A percentile compares a stretch with the other conserved stretches of the same genome.
Evolutionary conservation across 768 basidiomycete genomes (phyloP).

Genomic region (Melanogaster broomeanus): DNA sequence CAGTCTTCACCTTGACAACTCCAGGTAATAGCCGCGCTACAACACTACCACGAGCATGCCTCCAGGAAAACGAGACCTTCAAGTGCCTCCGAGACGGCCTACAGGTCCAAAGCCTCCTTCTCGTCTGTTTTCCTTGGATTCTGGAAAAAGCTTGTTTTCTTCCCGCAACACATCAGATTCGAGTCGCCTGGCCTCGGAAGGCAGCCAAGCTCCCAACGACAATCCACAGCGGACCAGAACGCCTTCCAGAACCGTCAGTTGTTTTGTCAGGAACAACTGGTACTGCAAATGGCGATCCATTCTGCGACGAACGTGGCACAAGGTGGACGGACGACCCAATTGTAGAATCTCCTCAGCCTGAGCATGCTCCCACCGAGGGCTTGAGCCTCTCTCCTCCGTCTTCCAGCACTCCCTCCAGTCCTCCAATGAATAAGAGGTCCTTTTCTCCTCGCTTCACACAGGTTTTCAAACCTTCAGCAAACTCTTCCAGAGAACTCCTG

Average conservation of each 20-base stretch:
- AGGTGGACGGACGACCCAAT: slow-evolving; percentile 5
- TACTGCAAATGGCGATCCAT: background rate
- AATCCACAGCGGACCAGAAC: background rate
- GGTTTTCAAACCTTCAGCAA: slow-evolving; percentile 5
- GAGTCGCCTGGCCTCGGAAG: background rate
- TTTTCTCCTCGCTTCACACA: slow-evolving; percentile 8
- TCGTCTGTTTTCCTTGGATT: slow-evolving; percentile 29
- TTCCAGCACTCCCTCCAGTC: background rate
- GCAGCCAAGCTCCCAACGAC: background rate
- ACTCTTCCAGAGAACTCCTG: background rate
- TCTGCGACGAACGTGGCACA: background rate
- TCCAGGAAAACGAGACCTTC: background rate
- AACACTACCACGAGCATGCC: background rate
- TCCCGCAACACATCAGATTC: slow-evolving; percentile 8
- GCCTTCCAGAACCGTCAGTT: background rate
- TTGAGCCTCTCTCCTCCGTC: background rate
- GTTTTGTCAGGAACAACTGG: background rate
- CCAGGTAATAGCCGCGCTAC: too few relatives aligned
- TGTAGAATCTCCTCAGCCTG: slow-evolving; percentile 4
- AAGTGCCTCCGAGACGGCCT: slow-evolving; percentile 1
- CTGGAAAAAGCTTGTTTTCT: slow-evolving; percentile 7
- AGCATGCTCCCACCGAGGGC: background rate
- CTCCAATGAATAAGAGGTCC: slow-evolving; percentile 4
- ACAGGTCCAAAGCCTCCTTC: slow-evolving; percentile 4
- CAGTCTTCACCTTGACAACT: too few relatives aligned